phyloP scores from a whole-genome alignment of 2,329 filamentous ascomycete species.

The Apiospora sp. region DNA sequence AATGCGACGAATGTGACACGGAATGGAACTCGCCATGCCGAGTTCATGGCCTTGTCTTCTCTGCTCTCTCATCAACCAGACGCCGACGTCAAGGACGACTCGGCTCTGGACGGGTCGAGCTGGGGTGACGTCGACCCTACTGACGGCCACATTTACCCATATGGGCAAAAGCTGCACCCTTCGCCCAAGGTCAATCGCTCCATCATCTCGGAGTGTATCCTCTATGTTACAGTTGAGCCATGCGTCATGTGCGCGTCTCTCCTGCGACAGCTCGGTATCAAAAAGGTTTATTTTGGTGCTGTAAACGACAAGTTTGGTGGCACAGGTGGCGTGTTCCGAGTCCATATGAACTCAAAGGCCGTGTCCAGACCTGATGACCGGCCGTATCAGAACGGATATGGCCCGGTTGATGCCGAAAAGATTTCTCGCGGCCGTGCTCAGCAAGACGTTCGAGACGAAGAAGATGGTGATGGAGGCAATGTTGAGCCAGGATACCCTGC shows the following conservation, averaged over 20 bases:
- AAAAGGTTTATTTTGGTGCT: constrained; percentile 92
- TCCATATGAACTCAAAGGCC: constrained; percentile 71
- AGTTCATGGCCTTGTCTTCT: constrained; percentile 84
- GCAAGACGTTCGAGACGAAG: constrained; percentile 43
- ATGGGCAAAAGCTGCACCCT: constrained; percentile 66
- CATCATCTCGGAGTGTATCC: constrained; percentile 74
- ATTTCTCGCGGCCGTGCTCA: constrained; percentile 50
- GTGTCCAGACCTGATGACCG: constrained; percentile 38
- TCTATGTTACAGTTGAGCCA: constrained; percentile 98
- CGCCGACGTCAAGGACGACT: constrained; percentile 36
- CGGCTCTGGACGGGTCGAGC: constrained; percentile 48
- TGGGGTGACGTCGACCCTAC: constrained; percentile 62
- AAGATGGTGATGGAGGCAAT: constrained; percentile 66
- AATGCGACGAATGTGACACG: constrained; percentile 95
- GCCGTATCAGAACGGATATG: constrained; percentile 43
- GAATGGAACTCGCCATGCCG: constrained; percentile 92
- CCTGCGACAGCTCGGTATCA: constrained; percentile 85
- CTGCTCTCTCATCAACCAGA: constrained; percentile 54
- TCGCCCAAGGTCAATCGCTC: constrained; percentile 67
- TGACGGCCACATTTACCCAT: constrained; percentile 66
- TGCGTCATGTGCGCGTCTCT: constrained; percentile 99
- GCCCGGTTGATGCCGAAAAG: constrained; percentile 37
- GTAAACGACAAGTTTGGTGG: constrained; percentile 97
- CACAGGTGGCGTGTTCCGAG: constrained; percentile 89
- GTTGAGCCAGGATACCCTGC: constrained; percentile 83